Conservation (phyloP, 345 rosid genomes). For the Eucalyptus paniculata region DNA sequence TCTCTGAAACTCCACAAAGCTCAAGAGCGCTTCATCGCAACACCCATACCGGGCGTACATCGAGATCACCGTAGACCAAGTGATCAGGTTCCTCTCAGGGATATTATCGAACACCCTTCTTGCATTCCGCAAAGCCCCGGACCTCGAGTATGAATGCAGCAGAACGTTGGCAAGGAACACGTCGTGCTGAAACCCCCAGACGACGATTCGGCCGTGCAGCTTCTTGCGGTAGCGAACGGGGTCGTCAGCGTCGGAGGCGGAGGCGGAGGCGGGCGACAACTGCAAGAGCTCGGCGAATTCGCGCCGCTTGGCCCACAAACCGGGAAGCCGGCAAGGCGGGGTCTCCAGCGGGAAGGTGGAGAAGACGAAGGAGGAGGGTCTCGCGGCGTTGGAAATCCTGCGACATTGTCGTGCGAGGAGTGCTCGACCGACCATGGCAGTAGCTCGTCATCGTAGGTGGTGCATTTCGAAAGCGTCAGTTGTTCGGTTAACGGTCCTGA, state of each 20-base stretch:
- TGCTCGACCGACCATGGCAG: background rate
- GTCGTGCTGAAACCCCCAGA: constrained; percentile 26
- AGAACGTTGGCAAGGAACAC: constrained; percentile 34
- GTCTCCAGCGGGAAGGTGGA: background rate
- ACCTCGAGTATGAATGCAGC: constrained; percentile 7
- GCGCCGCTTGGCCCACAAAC: constrained; percentile 5
- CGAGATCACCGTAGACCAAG: constrained; percentile 74
- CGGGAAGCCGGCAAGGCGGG: background rate
- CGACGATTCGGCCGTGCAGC: constrained; percentile 32
- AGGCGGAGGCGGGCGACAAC: background rate
- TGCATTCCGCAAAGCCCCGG: constrained; percentile 10
- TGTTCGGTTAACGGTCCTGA: background rate
- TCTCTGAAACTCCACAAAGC: constrained; percentile 36
- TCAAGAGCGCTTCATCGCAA: constrained; percentile 21
- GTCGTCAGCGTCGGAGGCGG: background rate
- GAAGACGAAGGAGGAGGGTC: background rate
- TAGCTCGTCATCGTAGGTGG: background rate
- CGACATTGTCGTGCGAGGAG: background rate
- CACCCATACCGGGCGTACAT: constrained; percentile 35
- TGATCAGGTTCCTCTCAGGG: constrained; percentile 42
- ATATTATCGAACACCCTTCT: constrained; percentile 44
- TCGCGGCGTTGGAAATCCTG: background rate
- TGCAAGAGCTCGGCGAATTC: constrained; percentile 30
- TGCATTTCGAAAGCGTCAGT: background rate
- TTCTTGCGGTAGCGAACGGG: constrained; percentile 5